Percentiles rank a stretch among this genome's conserved stretches.
These are phyloP conservation scores for Stereum hirsutum DNA, from an alignment of 1,284 basidiomycete species.

Conservation along the genomic window DNA sequence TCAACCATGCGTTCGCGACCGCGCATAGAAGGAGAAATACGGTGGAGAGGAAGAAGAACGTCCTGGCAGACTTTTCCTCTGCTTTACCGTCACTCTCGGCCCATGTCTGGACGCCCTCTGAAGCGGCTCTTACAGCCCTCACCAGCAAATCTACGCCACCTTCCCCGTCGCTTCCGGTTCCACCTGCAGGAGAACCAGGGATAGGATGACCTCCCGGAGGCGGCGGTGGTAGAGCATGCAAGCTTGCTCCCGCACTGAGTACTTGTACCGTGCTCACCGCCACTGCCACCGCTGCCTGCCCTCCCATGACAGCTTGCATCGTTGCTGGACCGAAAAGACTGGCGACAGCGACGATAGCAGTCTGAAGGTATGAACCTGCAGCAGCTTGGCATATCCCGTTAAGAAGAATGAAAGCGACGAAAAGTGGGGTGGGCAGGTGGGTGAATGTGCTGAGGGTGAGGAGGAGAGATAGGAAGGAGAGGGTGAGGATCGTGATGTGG, in stretches of 20 bases:
- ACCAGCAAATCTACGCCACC: no score
- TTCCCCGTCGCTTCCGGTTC: no score
- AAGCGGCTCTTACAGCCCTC: no score
- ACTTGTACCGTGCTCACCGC: conserved; percentile 65
- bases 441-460: conserved; percentile 55
- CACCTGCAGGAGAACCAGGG: background rate
- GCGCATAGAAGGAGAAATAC: conserved; percentile 48
- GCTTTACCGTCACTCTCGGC: conserved; percentile 30
- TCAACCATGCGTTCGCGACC: conserved; percentile 46
- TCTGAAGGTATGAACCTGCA: conserved; percentile 60
- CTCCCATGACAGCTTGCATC: conserved; percentile 64
- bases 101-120: no score
- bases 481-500: conserved; percentile 30
- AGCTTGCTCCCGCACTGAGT: conserved; percentile 47
- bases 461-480: conserved; percentile 42
- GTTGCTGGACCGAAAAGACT: conserved; percentile 62
- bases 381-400: conserved; percentile 46
- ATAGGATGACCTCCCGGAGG: background rate
- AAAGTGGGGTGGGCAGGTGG: conserved; percentile 38
- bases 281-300: conserved; percentile 72
- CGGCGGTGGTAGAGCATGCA: conserved; percentile 16
- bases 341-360: conserved; percentile 59
- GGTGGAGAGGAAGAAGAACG: conserved; percentile 66
- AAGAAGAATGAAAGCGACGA: conserved; percentile 56
- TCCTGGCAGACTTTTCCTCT: conserved; percentile 56